Conservation (phyloP, 495 filamentous ascomycete genomes). For the Penicilliopsis zonata region DNA sequence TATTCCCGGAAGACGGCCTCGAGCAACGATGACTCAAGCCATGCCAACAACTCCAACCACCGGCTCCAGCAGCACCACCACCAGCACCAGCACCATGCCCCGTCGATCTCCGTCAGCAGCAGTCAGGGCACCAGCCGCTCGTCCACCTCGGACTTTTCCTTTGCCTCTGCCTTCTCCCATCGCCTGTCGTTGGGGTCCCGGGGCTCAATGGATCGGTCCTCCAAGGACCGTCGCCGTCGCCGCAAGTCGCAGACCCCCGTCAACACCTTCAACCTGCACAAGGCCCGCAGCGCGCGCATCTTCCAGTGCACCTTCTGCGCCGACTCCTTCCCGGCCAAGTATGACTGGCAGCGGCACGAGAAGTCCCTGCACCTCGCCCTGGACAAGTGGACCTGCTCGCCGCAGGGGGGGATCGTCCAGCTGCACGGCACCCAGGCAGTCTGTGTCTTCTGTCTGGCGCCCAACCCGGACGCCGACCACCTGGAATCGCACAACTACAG, state of each 20-base stretch:
- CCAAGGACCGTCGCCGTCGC: slow-evolving; percentile 62
- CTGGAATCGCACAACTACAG: slow-evolving; percentile 65
- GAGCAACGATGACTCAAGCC: slow-evolving; percentile 54
- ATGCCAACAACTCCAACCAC: slow-evolving; percentile 46
- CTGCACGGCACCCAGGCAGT: slow-evolving; percentile 26
- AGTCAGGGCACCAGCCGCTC: slow-evolving; percentile 62
- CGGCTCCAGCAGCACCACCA: too few relatives aligned
- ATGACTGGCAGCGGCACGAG: slow-evolving; percentile 87
- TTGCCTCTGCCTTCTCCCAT: slow-evolving; percentile 61
- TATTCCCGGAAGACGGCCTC: slow-evolving; percentile 42
- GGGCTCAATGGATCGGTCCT: slow-evolving; percentile 53
- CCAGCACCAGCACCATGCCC: slow-evolving; percentile 52
- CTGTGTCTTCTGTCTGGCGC: slow-evolving; percentile 64
- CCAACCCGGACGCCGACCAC: slow-evolving; percentile 57
- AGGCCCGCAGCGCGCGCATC: slow-evolving; percentile 30
- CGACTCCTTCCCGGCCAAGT: slow-evolving; percentile 76
- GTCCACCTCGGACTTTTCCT: slow-evolving; percentile 48
- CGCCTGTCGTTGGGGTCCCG: slow-evolving; percentile 52
- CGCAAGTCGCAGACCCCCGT: slow-evolving; percentile 40
- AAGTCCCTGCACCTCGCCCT: slow-evolving; percentile 75
- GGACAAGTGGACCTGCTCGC: slow-evolving; percentile 80
- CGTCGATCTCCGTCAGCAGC: slow-evolving; percentile 61
- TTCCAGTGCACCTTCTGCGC: slow-evolving; percentile 93
- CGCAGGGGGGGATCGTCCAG: slow-evolving; percentile 33
- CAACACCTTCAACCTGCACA: slow-evolving; percentile 30